These are phyloP conservation scores for Jackrogersella multiformis DNA, from an alignment of 495 filamentous ascomycete genomes.

Conservation along the genomic window DNA sequence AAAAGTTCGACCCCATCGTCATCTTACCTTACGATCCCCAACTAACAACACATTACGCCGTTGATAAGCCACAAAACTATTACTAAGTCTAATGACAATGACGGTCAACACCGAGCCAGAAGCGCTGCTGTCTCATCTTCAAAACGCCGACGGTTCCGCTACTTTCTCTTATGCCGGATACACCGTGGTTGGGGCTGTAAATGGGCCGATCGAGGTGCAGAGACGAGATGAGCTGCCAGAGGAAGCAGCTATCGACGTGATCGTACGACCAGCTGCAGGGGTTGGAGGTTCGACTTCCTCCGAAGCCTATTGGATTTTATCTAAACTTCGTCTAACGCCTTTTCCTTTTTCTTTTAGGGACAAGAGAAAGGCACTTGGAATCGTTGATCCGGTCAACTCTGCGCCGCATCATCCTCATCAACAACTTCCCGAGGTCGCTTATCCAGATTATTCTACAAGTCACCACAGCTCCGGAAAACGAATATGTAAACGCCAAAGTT, in stretches of 20 bases:
- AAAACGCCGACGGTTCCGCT: conserved; percentile 87
- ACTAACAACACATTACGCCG: neutral
- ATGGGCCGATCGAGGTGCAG: conserved; percentile 90
- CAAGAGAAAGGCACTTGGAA: conserved; percentile 77
- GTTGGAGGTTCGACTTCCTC: conserved; percentile 73
- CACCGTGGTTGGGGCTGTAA: conserved; percentile 83
- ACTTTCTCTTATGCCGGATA: conserved; percentile 81
- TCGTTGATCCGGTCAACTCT: conserved; percentile 72
- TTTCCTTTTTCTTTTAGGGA: conserved; percentile 58
- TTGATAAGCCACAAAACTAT: neutral
- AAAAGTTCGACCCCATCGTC: conserved; percentile 39
- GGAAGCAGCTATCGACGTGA: conserved; percentile 89
- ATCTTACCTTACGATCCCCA: conserved; percentile 16
- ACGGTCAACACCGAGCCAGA: conserved; percentile 55
- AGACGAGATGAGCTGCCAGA: conserved; percentile 88
- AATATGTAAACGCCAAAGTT: conserved; percentile 61
- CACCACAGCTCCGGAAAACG: conserved; percentile 63
- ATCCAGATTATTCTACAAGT: conserved; percentile 76
- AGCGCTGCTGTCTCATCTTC: conserved; percentile 65
- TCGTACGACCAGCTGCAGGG: conserved; percentile 83
- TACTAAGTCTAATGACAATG: conserved; percentile 48
- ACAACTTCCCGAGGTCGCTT: conserved; percentile 72
- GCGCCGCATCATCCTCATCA: conserved; percentile 71
- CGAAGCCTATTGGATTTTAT: conserved; percentile 42
- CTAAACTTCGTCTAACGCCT: conserved; percentile 52